A percentile compares a stretch with the other conserved stretches of the same genome.
These are phyloP conservation scores for Linderina pennispora DNA, from an alignment of 192 early-diverging fungal species.

Conservation along the genomic window DNA sequence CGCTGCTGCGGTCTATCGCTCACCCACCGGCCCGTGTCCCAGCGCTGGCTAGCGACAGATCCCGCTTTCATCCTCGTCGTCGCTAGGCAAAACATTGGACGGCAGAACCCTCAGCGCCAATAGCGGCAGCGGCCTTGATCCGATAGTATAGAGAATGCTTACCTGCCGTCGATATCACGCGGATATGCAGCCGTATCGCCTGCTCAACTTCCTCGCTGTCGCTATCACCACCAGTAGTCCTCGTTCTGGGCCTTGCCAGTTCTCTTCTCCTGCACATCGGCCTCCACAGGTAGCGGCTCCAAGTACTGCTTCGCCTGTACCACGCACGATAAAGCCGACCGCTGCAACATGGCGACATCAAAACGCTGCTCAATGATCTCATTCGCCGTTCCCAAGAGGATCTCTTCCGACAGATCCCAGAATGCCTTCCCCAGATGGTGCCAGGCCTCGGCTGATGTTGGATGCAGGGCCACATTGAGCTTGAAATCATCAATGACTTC, in stretches of 20 bases:
- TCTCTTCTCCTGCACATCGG: no score
- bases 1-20: constrained; percentile 1
- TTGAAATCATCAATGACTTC: constrained; percentile 41
- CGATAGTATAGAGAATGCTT: constrained; percentile 23
- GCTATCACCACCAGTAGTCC: no score
- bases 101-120: constrained; percentile 31
- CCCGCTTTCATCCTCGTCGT: constrained; percentile 7
- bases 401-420: constrained; percentile 35
- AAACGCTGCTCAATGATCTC: constrained; percentile 19
- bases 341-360: constrained; percentile 34
- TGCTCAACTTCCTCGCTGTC: not conserved
- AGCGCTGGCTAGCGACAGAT: no score
- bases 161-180: constrained; percentile 17
- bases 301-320: constrained; percentile 28
- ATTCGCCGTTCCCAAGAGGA: constrained; percentile 32
- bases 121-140: constrained; percentile 21
- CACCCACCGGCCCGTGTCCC: constrained; percentile 31
- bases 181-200: constrained; percentile 6
- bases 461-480: constrained; percentile 28
- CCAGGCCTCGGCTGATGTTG: constrained; percentile 28
- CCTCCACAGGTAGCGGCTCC: constrained; percentile 2
- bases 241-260: not conserved
- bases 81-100: constrained; percentile 19
- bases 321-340: constrained; percentile 26
- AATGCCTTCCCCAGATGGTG: constrained; percentile 28